These are phyloP conservation scores for Pinguiococcus pyrenoidosus DNA, from an alignment of 108 stramenopile species.

Conservation along the genomic window DNA sequence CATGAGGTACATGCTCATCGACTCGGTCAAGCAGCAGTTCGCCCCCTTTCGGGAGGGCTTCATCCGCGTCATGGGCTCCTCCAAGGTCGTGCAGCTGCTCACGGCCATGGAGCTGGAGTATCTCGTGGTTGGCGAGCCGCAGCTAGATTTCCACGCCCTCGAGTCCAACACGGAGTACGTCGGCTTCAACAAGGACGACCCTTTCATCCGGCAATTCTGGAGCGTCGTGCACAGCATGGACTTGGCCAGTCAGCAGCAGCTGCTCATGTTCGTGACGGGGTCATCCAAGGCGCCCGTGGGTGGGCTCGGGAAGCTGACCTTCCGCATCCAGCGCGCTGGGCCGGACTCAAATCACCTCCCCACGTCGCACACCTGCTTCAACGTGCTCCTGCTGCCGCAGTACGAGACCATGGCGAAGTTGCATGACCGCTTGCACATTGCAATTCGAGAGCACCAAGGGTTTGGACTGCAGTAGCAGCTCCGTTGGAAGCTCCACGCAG, in stretches of 20 bases:
- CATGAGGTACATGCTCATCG: constrained; percentile 53
- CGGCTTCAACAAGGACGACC: constrained; percentile 21
- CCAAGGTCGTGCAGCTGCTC: constrained; percentile 9
- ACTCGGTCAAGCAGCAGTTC: constrained; percentile 17
- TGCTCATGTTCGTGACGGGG: constrained; percentile 79
- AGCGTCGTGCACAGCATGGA: constrained; percentile 18
- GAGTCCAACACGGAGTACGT: constrained; percentile 27
- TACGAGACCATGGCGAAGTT: constrained; percentile 29
- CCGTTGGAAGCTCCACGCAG: too few relatives aligned
- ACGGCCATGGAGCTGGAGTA: constrained; percentile 43
- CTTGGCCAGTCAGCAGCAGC: constrained; percentile 44
- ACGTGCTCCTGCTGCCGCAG: constrained; percentile 54
- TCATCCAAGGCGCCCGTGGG: constrained; percentile 67
- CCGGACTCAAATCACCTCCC: constrained; percentile 68
- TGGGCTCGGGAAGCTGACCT: constrained; percentile 62
- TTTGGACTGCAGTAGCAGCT: constrained; percentile 41
- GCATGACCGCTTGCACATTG: constrained; percentile 9
- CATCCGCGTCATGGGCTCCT: constrained; percentile 26
- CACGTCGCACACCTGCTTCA: constrained; percentile 85
- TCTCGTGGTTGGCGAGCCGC: constrained; percentile 25
- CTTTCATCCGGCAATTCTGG: constrained; percentile 32
- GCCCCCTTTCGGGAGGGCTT: constrained; percentile 26
- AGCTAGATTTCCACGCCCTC: constrained; percentile 36
- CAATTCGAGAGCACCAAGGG: constrained; percentile 35
- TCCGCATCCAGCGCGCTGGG: constrained; percentile 72